Evolutionary conservation across 768 basidiomycete genomes (phyloP), one percentile per base, ranked within the genome.

Genomic region (Guyanaporus albipodus): DNA sequence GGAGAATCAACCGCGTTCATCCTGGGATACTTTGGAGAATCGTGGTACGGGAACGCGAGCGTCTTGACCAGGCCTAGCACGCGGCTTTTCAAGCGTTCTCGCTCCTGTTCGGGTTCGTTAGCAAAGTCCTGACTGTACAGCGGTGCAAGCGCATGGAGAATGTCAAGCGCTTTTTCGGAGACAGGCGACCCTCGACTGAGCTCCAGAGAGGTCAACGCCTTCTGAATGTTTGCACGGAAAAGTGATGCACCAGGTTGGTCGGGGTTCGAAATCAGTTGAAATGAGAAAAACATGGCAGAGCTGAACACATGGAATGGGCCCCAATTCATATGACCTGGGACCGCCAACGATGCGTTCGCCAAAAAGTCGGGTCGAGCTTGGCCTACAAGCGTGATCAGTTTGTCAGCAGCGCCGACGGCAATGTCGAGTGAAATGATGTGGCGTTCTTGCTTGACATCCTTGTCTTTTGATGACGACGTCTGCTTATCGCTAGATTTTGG

Each of bases 201-300:
- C 50, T 85, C 83, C 23, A 90, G 73, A 17, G 80, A 82, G 11
- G 70, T 61, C 50, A 83, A 75, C 12, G 84, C 81, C 61, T 83
- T 85, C 56, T 76, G 77, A 58, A 91, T 85, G 57, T 83, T 85
- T 27, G 77, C 76, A 17, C 87, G 83, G 69, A 89, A 89, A 28
- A 87, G 72, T 23, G 78, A 78, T 34, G 85, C 85, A 21, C 85
- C 87, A 36, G 85, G 83, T 53, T 88, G 87, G 50, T 86, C 85
- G 41, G 87, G 84, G 56, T 87, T 83, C 28, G 82, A 77, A 57
- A 90, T 83, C 39, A 91, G 76, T 57, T 91, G 87, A 69, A 90
- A 90, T n/a, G 86, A 85, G 76, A 91, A 89, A 69, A 91, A 91
- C 83, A 91, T 89, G 39, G 86, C 86, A 17, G 89, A 87, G 38